Evolutionary conservation across 257 asterid species (phyloP).

Genomic region (Prunella vulgaris): DNA sequence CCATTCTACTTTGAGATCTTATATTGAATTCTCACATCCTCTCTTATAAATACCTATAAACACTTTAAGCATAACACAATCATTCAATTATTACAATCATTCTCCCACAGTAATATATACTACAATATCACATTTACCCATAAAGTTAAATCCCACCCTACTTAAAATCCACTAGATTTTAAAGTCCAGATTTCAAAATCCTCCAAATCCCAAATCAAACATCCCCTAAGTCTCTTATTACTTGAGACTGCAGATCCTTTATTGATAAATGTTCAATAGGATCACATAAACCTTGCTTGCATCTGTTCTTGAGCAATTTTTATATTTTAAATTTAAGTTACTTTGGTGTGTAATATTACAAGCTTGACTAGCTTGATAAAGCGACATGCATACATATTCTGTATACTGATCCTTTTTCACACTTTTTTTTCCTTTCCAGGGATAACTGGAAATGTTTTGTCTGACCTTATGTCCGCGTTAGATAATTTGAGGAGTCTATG

Average conservation of each 20-base stretch:
- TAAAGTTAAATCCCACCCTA: too few species aligned
- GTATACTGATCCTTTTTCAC: not conserved
- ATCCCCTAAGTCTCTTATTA: not conserved
- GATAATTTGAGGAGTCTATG: slow-evolving; percentile 55
- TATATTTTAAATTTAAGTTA: not conserved
- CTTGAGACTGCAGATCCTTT: slow-evolving; percentile 4
- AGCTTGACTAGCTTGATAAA: slow-evolving; percentile 7
- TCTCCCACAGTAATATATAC: too few species aligned
- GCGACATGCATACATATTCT: not conserved
- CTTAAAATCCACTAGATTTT: too few species aligned
- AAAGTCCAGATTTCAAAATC: too few species aligned
- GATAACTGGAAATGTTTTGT: slow-evolving; percentile 37
- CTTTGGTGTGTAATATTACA: not conserved
- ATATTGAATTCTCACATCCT: too few species aligned
- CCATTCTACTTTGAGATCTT: too few species aligned
- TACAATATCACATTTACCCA: too few species aligned
- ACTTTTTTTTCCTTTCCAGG: slow-evolving; percentile 51
- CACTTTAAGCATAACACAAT: too few species aligned
- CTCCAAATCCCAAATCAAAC: too few species aligned
- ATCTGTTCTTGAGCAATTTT: not conserved
- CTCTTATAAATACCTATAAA: too few species aligned
- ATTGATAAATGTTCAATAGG: not conserved
- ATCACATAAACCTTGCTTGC: slow-evolving; percentile 1
- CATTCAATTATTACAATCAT: too few species aligned
- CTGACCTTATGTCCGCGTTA: slow-evolving; percentile 57